These are phyloP conservation scores for Teratosphaeria zuluensis DNA, from an alignment of 2,329 filamentous ascomycete species.

Conservation along the genomic window DNA sequence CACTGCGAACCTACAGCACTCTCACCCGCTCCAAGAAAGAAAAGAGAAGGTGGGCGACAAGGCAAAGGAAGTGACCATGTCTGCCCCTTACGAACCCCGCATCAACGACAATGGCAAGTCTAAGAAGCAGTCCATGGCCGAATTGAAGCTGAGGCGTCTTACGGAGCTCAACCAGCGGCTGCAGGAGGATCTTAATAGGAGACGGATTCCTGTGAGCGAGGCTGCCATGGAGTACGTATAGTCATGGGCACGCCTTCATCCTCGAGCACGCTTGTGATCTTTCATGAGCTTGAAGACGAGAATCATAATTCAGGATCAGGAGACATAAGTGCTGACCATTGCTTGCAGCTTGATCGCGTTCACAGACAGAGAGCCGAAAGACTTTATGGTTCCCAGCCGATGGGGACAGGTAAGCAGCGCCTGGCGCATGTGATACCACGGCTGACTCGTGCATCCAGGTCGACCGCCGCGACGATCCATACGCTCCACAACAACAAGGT, in stretches of 20 bases:
- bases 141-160: slow-evolving; percentile 89
- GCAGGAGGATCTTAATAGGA: slow-evolving; percentile 89
- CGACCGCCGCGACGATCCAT: slow-evolving; percentile 69
- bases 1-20: slow-evolving; percentile 8
- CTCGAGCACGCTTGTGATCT: not conserved
- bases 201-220: slow-evolving; percentile 90
- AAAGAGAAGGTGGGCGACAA: not conserved
- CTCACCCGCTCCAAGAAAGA: slow-evolving; percentile 3
- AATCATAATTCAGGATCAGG: not conserved
- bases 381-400: slow-evolving; percentile 97
- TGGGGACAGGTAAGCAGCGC: slow-evolving; percentile 62
- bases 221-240: slow-evolving; percentile 53
- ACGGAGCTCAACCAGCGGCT: slow-evolving; percentile 95
- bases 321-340: slow-evolving; percentile 5
- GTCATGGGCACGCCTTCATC: not conserved
- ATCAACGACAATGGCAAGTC: slow-evolving; percentile 61
- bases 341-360: slow-evolving; percentile 79
- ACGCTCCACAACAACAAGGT: slow-evolving; percentile 84
- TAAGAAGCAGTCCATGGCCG: slow-evolving; percentile 99
- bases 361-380: slow-evolving; percentile 86
- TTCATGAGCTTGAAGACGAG: not conserved
- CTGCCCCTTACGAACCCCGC: slow-evolving; percentile 56
- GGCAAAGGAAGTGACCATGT: slow-evolving; percentile 36
- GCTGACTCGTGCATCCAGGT: not conserved
- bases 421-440: not conserved